These are phyloP conservation scores for Wallacemonas sp. DNA, from an alignment of 208 protist genomes.

Conservation along the genomic window DNA sequence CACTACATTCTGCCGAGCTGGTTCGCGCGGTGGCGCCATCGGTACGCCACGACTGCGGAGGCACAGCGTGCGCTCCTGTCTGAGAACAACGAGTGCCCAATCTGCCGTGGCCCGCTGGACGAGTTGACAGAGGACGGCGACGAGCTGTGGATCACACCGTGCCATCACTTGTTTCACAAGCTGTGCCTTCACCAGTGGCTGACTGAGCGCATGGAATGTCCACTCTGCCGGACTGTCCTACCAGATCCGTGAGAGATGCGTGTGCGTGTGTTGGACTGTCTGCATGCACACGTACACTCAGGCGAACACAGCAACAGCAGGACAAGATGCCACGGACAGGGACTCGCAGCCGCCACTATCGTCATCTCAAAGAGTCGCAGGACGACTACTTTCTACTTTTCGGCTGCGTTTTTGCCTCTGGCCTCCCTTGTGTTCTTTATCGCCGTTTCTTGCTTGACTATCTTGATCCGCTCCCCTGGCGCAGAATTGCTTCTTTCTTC, in stretches of 20 bases:
- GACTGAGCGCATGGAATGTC: conserved; percentile 24
- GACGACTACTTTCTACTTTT: too few species aligned
- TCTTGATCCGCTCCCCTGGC: too few species aligned
- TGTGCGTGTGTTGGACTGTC: too few species aligned
- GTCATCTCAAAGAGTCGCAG: too few species aligned
- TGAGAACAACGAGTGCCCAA: conserved; percentile 19
- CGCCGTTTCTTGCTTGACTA: too few species aligned
- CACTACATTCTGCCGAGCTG: conserved; percentile 14
- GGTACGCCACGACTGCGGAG: conserved; percentile 13
- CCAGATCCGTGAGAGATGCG: conserved; percentile 23
- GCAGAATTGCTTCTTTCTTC: too few species aligned
- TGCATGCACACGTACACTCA: too few species aligned
- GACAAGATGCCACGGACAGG: too few species aligned
- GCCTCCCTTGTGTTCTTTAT: too few species aligned
- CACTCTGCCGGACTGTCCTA: conserved; percentile 21
- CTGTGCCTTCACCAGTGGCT: conserved; percentile 27
- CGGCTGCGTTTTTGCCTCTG: too few species aligned
- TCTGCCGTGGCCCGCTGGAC: conserved; percentile 14
- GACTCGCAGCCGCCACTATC: too few species aligned
- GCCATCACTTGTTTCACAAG: conserved; percentile 32
- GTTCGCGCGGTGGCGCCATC: conserved; percentile 23
- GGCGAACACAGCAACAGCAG: too few species aligned
- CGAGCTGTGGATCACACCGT: conserved; percentile 30
- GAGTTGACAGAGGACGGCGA: conserved; percentile 13
- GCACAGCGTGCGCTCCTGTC: conserved; percentile 1